phyloP scores from a whole-genome alignment of 768 basidiomycete species.

The Phylloporus sp. region DNA sequence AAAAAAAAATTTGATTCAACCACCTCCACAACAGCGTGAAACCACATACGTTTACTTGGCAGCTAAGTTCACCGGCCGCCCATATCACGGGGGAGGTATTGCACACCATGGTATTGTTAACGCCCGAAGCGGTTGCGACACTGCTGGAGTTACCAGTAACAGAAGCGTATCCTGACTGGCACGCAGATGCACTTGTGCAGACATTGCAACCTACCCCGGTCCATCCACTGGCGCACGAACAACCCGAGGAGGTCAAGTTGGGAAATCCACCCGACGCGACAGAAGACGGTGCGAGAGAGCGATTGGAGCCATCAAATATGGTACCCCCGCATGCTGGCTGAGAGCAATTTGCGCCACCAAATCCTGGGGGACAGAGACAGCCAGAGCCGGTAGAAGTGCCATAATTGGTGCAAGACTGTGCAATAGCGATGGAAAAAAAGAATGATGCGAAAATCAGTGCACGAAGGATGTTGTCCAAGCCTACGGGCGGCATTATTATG shows the following conservation, averaged over 20 bases:
- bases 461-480: not conserved
- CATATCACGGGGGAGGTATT: conserved; percentile 66
- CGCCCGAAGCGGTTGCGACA: conserved; percentile 27
- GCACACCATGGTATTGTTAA: conserved; percentile 70
- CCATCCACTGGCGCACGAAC: conserved; percentile 74
- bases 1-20: conserved; percentile 1
- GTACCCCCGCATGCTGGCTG: conserved; percentile 75
- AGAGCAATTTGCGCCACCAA: conserved; percentile 66
- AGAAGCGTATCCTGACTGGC: conserved; percentile 56
- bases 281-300: conserved; percentile 44
- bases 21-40: not conserved
- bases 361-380: conserved; percentile 80
- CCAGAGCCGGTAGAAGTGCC: conserved; percentile 19
- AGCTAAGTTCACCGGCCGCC: conserved; percentile 79
- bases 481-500: conserved; percentile 8
- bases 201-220: conserved; percentile 76
- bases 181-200: conserved; percentile 62
- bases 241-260: conserved; percentile 64
- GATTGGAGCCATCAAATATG: conserved; percentile 65
- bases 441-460: conserved; percentile 11
- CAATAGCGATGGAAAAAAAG: conserved; percentile 8
- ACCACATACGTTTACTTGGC: conserved; percentile 68
- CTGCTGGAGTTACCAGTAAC: conserved; percentile 33
- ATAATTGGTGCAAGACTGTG: conserved; percentile 27
- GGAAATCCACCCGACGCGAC: conserved; percentile 40